Evolutionary conservation across 2,329 filamentous ascomycete species (phyloP).

Genomic region (Fusarium subtropicale): DNA sequence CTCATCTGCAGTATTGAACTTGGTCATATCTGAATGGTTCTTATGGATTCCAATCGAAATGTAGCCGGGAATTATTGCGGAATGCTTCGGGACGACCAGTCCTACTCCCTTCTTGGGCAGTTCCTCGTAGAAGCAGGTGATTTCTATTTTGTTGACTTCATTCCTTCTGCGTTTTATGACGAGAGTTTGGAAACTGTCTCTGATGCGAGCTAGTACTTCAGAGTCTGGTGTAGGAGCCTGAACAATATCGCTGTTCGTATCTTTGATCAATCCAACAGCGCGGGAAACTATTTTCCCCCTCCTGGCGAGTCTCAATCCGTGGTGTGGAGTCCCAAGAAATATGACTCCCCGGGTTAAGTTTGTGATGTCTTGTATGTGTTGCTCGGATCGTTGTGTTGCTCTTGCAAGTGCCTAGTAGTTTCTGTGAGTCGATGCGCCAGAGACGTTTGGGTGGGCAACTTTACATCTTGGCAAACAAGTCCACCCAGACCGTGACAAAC

Average conservation of each 20-base stretch:
- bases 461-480: constrained; percentile 39
- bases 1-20: constrained; percentile 15
- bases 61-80: constrained; percentile 23
- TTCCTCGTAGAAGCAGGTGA: constrained; percentile 40
- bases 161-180: background rate
- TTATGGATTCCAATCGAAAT: constrained; percentile 17
- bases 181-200: constrained; percentile 26
- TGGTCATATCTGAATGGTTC: constrained; percentile 25
- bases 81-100: constrained; percentile 28
- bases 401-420: constrained; percentile 21
- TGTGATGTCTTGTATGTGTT: constrained; percentile 24
- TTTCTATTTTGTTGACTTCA: background rate
- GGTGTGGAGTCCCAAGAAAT: constrained; percentile 36
- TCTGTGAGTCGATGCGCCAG: background rate
- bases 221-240: constrained; percentile 21
- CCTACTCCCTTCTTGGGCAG: constrained; percentile 20
- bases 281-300: constrained; percentile 25
- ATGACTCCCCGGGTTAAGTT: constrained; percentile 20
- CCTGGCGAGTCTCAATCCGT: constrained; percentile 28
- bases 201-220: constrained; percentile 25
- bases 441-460: background rate
- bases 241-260: constrained; percentile 32
- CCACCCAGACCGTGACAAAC: constrained; percentile 35
- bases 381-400: constrained; percentile 18
- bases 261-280: constrained; percentile 22